Conservation (phyloP, 2,329 filamentous ascomycete species). For the Periconia digitata region DNA sequence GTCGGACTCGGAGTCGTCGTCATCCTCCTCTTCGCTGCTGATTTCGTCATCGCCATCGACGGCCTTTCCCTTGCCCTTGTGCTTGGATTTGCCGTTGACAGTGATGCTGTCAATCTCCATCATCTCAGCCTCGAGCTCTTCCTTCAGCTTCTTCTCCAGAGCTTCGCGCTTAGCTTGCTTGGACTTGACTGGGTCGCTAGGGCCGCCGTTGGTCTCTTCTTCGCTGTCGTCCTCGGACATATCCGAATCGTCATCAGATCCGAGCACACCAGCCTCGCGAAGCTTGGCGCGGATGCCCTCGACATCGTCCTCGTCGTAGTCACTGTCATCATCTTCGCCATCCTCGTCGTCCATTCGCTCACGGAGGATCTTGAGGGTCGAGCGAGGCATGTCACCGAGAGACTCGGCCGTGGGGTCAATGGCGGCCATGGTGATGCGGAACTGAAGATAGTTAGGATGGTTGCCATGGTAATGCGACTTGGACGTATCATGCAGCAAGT, state of each 20-base stretch:
- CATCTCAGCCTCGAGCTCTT: conserved; percentile 67
- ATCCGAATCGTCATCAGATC: conserved; percentile 39
- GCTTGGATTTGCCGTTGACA: conserved; percentile 50
- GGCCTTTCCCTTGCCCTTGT: conserved; percentile 53
- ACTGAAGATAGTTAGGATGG: conserved; percentile 54
- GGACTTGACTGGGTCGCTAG: conserved; percentile 85
- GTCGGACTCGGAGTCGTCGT: conserved; percentile 49
- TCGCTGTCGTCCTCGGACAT: conserved; percentile 57
- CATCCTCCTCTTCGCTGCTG: conserved; percentile 65
- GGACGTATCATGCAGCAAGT: neutral
- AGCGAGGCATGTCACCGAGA: conserved; percentile 56
- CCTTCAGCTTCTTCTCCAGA: conserved; percentile 75
- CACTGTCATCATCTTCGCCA: conserved; percentile 60
- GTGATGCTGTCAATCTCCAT: conserved; percentile 68
- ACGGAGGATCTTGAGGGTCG: conserved; percentile 90
- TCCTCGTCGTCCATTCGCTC: conserved; percentile 62
- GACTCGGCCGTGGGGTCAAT: conserved; percentile 81
- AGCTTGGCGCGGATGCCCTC: conserved; percentile 42
- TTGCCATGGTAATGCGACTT: neutral
- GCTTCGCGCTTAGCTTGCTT: conserved; percentile 83
- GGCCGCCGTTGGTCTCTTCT: conserved; percentile 81
- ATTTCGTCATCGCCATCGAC: conserved; percentile 73
- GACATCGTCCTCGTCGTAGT: conserved; percentile 46
- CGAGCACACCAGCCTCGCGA: conserved; percentile 37
- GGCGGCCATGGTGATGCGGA: conserved; percentile 98